Conservation (phyloP, 352 stramenopile species). For the Salisapilia sapeloensis region DNA sequence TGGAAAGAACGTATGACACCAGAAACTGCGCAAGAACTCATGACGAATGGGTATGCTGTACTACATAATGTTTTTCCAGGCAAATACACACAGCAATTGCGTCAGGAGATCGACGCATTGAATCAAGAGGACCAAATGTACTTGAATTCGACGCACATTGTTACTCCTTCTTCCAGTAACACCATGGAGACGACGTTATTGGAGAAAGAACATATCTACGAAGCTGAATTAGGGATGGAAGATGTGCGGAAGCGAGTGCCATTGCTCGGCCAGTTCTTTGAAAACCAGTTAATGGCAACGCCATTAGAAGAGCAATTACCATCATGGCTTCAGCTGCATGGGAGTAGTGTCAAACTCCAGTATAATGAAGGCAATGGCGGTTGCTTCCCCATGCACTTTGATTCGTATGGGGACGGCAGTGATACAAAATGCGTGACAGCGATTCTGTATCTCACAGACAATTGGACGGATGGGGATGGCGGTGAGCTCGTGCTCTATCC, state of each 20-base stretch:
- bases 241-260: conserved; percentile 14
- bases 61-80: conserved; percentile 24
- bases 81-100: conserved; percentile 20
- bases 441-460: conserved; percentile 72
- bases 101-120: conserved; percentile 31
- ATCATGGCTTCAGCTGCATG: conserved; percentile 18
- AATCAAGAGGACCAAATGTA: conserved; percentile 30
- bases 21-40: conserved; percentile 8
- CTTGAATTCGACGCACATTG: conserved; percentile 62
- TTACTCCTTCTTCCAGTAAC: too few species aligned
- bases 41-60: conserved; percentile 34
- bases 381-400: conserved; percentile 78
- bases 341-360: conserved; percentile 67
- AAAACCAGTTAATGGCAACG: conserved; percentile 32
- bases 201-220: conserved; percentile 63
- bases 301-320: conserved; percentile 14
- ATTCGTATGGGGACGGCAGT: conserved; percentile 68
- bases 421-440: conserved; percentile 71
- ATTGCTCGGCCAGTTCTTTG: conserved; percentile 35
- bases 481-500: conserved; percentile 72
- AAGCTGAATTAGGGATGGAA: conserved; percentile 57
- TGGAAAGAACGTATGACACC: too few species aligned
- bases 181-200: too few species aligned
- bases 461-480: conserved; percentile 48
- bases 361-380: conserved; percentile 55